These are phyloP conservation scores for Sporothrix humicola DNA, from an alignment of 2,329 filamentous ascomycete species.

Conservation along the genomic window DNA sequence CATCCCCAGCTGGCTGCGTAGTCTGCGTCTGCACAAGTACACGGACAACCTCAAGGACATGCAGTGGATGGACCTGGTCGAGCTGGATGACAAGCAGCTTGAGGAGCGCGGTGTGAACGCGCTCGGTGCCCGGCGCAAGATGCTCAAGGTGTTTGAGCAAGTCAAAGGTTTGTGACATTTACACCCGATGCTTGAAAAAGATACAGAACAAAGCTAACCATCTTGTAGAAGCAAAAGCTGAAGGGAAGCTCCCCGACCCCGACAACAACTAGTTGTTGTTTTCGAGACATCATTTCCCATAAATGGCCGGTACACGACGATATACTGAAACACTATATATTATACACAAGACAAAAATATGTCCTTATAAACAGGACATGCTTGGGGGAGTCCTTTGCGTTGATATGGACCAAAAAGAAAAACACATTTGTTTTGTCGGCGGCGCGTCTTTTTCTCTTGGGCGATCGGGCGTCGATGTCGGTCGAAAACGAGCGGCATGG, in stretches of 20 bases:
- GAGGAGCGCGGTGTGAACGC: slow-evolving; percentile 95
- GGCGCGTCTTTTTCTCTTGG: slow-evolving; percentile 8
- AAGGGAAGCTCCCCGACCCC: slow-evolving; percentile 66
- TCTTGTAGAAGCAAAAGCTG: slow-evolving; percentile 69
- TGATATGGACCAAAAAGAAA: background rate
- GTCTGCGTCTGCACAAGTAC: slow-evolving; percentile 95
- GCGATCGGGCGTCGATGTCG: slow-evolving; percentile 20
- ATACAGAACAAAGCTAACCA: slow-evolving; percentile 1
- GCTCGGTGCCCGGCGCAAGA: slow-evolving; percentile 91
- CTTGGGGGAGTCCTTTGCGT: background rate
- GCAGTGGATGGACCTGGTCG: slow-evolving; percentile 91
- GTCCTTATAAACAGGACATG: background rate
- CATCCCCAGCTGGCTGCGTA: slow-evolving; percentile 94
- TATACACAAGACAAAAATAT: slow-evolving; percentile 11
- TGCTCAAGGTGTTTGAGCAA: slow-evolving; percentile 99
- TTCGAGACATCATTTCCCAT: background rate
- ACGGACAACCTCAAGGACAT: slow-evolving; percentile 97
- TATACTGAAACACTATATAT: background rate
- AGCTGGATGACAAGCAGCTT: slow-evolving; percentile 89
- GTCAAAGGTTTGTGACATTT: slow-evolving; percentile 67
- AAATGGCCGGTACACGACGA: background rate
- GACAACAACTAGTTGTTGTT: background rate
- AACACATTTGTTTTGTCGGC: background rate
- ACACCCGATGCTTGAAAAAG: background rate
- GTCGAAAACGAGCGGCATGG: slow-evolving; percentile 21